A percentile compares a stretch with the other conserved stretches of the same genome.
Conservation (phyloP, 2,329 filamentous ascomycete genomes). For the Dactylellina leptospora region DNA sequence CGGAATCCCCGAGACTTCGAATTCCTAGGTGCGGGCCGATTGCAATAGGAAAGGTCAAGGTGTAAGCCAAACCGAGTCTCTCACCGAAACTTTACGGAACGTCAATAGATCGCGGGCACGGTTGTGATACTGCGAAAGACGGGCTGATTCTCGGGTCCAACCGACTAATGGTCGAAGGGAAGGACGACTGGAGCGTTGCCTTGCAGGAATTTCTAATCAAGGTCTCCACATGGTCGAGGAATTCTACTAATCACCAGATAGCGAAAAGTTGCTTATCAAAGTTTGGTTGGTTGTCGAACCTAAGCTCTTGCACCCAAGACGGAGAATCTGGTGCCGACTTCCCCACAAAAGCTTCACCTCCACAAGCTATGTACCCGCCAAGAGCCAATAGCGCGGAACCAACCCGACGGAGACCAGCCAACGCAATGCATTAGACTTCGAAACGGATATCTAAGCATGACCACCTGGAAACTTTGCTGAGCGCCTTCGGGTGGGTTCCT, state of each 20-base stretch:
- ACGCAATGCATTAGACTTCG: conserved; percentile 2
- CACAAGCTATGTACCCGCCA: no score
- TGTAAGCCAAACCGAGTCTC: no score
- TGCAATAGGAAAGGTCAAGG: no score
- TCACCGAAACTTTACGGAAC: no score
- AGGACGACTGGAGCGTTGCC: conserved; percentile 14
- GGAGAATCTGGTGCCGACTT: conserved; percentile 52
- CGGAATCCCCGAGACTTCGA: no score
- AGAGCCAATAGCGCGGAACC: no score
- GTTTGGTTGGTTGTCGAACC: conserved; percentile 2
- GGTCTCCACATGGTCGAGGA: conserved; percentile 4
- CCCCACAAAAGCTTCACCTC: no score
- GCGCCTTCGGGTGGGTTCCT: not conserved
- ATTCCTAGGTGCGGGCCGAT: no score
- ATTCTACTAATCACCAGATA: conserved; percentile 7
- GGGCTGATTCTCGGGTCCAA: conserved; percentile 4
- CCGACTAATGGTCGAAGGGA: conserved; percentile 34
- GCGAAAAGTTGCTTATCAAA: conserved; percentile 28
- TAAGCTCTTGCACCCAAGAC: conserved; percentile 18
- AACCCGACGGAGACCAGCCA: not conserved
- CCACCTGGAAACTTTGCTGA: conserved; percentile 21
- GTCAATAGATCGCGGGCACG: not conserved
- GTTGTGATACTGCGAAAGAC: not conserved
- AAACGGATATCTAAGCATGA: conserved; percentile 17
- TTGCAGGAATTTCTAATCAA: conserved; percentile 28